Evolutionary conservation across 805 yeast species (phyloP), one percentile per base, ranked within the genome.

Genomic region (Diddensiella transvaalensis): DNA sequence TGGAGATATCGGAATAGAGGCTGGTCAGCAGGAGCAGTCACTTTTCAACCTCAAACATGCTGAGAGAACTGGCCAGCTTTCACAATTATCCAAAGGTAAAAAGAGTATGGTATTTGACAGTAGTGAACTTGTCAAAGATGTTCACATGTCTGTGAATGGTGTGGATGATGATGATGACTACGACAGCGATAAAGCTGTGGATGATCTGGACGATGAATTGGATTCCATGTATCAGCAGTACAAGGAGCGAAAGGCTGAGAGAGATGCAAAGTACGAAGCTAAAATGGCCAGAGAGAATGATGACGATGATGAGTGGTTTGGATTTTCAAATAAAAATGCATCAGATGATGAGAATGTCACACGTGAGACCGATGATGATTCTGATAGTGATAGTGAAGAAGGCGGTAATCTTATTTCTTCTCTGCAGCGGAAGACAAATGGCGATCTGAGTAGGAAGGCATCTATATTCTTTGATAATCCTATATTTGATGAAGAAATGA

Each of bases 1-100:
- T 61, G 79, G 77, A 71, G 95, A 89, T 61, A 82, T 93, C 54
- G 97, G 98, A 77, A 74, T 87, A 47, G 99, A 93, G 64, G 96
- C 96, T 15, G 91, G 87, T 15, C 77, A 78, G 46, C 73, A 80
- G 51, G 96, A 93, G 32, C 75, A 84, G 47, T 77, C 90, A 1
- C 71, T 88, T 50, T 93, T 93, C 72, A 87, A 83, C 61, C 74
- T 93, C 64, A 84, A 81, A 60, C 69, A 78, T n/a, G 96, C 96
- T 2, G 87, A 87, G 65, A 85, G 85, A 66, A 82, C 96, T 2
- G 98, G 97, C 40, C 79, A 85, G 54, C 67, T 88, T 48, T 78
- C 79, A 46, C 81, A 83, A 30, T 69, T 90, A 44, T 80, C 85
- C 10, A 80, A 78, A 59, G 97, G 96, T 68, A 85, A 84, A 61